Percentiles rank a stretch among this genome's conserved stretches.
Conservation (phyloP, 306 rosid species). For the Sesbania bispinosa region DNA sequence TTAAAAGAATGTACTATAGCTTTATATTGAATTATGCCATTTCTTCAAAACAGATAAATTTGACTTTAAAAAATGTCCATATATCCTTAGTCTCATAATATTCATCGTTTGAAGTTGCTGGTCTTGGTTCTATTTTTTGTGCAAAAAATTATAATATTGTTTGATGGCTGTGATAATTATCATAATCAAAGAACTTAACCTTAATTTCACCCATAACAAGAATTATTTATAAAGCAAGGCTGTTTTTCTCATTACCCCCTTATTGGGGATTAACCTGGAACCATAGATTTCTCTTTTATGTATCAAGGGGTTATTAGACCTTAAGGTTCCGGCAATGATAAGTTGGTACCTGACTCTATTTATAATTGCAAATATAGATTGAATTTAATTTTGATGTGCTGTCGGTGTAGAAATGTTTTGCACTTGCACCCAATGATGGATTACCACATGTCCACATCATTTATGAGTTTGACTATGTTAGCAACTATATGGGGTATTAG, state of each 20-base stretch:
- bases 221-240: too few relatives aligned
- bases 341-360: neutral
- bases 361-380: neutral
- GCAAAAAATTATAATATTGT: neutral
- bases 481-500: neutral
- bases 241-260: too few relatives aligned
- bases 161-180: neutral
- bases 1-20: neutral
- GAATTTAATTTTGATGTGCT: neutral
- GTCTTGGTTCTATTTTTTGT: neutral
- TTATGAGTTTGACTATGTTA: neutral
- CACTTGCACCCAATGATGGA: neutral
- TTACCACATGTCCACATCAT: too few relatives aligned
- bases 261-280: too few relatives aligned
- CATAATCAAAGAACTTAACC: neutral
- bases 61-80: conserved; percentile 8
- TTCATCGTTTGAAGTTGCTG: neutral
- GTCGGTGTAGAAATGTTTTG: neutral
- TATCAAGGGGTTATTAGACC: neutral
- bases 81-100: neutral
- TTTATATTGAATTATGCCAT: neutral
- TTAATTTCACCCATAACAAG: too few relatives aligned
- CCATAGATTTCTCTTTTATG: neutral
- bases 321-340: neutral
- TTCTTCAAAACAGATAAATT: conserved; percentile 12